Evolutionary conservation across 495 filamentous ascomycete genomes (phyloP), one percentile per base, ranked within the genome.

Genomic region (Aspergillus olivimuriae): DNA sequence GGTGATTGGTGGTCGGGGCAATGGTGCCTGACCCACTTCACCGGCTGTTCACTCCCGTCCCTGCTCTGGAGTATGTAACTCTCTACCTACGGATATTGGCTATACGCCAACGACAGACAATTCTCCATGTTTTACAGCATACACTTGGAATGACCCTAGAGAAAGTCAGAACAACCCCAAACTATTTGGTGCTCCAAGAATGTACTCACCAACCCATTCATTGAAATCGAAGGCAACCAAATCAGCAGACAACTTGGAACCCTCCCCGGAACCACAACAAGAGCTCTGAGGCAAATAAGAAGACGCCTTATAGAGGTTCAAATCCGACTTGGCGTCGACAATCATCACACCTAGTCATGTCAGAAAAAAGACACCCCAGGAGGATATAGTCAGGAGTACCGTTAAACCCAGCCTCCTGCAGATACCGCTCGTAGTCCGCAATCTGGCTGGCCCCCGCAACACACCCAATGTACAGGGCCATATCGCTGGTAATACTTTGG

Each of bases 381-480:
- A 30, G 12, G 26, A 16, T 30, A 7, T 12, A 30, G 12, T 7
- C 7, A 30, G 7, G 26, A 30, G 12, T 30, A 30, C 26, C 26
- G 7, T 30, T 7, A 30, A 30, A 30, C 26, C 26, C 26, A 7
- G 26, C 26, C 12, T 17, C 9, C 48, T 26, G 48, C 20, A 86
- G 52, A 50, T 74, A 83, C 7, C 39, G 34, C 55, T 82, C 70
- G 57, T 84, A 84, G 43, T 76, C 67, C 7, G 38, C 50, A 16
- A 79, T 56, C 53, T 62, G 42, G 39, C 75, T 79, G 0, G 80
- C 78, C 14, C 83, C 80, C 6, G 73, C 66, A 24, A 84, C 65
- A 44, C 82, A 84, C 1, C 79, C 80, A 23, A 78, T 72, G 55
- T 83, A 79, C 34, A 80, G 51, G 16, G 71, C 66, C 14, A 77